Percentiles rank a stretch among this genome's conserved stretches.
phyloP scores from a whole-genome alignment of 169 alveolate species.

The Eimeria falciformis region DNA sequence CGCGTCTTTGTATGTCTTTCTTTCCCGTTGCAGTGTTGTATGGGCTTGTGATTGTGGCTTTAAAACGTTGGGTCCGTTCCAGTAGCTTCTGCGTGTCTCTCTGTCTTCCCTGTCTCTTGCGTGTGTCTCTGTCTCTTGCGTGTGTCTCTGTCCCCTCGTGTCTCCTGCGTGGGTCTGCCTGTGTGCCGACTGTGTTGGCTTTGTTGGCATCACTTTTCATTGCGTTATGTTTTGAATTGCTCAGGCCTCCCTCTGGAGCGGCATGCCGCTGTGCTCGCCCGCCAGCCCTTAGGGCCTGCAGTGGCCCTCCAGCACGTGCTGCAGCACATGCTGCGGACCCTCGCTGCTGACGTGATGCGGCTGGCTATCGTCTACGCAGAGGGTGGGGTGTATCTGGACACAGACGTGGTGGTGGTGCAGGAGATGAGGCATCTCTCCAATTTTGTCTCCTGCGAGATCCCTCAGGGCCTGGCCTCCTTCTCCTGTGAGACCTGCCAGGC shows the following conservation, averaged over 20 bases:
- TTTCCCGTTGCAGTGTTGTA: no score
- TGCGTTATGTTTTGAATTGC: no score
- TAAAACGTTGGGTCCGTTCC: no score
- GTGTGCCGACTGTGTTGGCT: neutral
- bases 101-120: neutral
- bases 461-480: neutral
- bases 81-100: conserved; percentile 33
- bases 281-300: conserved; percentile 19
- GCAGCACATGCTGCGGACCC: conserved; percentile 32
- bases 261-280: neutral
- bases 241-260: neutral
- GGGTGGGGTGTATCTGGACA: conserved; percentile 1
- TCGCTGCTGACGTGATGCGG: neutral
- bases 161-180: neutral
- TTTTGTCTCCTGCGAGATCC: neutral
- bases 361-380: neutral
- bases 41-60: no score
- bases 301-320: neutral
- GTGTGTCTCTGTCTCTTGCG: neutral
- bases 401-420: neutral
- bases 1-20: conserved; percentile 2
- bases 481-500: conserved; percentile 13
- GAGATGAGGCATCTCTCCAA: conserved; percentile 1
- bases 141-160: neutral
- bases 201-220: no score